Evolutionary conservation across 2,329 filamentous ascomycete genomes (phyloP).

Genomic region (Pestalotiopsis sp.): DNA sequence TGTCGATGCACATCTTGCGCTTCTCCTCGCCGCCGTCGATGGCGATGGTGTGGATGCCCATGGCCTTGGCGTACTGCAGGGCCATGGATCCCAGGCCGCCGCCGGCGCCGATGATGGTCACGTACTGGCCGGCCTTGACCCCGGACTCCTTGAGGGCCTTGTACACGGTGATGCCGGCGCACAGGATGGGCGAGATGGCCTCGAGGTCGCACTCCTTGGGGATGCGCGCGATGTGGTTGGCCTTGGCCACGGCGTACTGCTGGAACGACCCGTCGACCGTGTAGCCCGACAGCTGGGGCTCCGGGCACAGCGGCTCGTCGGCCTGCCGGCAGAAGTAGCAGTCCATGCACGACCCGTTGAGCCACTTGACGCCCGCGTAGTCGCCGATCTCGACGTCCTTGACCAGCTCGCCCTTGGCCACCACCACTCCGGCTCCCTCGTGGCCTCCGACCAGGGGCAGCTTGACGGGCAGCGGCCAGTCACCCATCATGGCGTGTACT

Average conservation of each 20-base stretch:
- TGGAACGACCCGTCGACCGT: constrained; percentile 94
- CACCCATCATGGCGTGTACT: constrained; percentile 75
- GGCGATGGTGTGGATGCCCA: constrained; percentile 80
- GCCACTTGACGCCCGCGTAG: constrained; percentile 88
- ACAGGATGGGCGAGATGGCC: constrained; percentile 77
- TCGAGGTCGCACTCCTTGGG: constrained; percentile 78
- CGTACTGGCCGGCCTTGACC: constrained; percentile 71
- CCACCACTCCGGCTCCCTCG: constrained; percentile 80
- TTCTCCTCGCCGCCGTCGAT: constrained; percentile 88
- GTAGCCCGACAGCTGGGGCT: constrained; percentile 81
- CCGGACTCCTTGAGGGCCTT: constrained; percentile 88
- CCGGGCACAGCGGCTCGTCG: constrained; percentile 82
- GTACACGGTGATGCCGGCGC: constrained; percentile 87
- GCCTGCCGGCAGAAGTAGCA: constrained; percentile 82
- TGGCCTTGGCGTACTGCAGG: constrained; percentile 86
- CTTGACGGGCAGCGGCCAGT: constrained; percentile 86
- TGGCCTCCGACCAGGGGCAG: constrained; percentile 84
- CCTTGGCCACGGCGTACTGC: constrained; percentile 88
- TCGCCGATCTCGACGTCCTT: constrained; percentile 80
- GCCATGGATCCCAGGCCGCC: constrained; percentile 78
- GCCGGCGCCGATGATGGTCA: constrained; percentile 85
- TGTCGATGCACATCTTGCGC: constrained; percentile 66
- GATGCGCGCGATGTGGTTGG: constrained; percentile 80
- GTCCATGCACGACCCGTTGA: constrained; percentile 82
- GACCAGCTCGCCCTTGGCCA: constrained; percentile 77